Evolutionary conservation across 1,284 basidiomycete genomes (phyloP), one percentile per base, ranked within the genome.

Genomic region (Marasmius tenuissimus): DNA sequence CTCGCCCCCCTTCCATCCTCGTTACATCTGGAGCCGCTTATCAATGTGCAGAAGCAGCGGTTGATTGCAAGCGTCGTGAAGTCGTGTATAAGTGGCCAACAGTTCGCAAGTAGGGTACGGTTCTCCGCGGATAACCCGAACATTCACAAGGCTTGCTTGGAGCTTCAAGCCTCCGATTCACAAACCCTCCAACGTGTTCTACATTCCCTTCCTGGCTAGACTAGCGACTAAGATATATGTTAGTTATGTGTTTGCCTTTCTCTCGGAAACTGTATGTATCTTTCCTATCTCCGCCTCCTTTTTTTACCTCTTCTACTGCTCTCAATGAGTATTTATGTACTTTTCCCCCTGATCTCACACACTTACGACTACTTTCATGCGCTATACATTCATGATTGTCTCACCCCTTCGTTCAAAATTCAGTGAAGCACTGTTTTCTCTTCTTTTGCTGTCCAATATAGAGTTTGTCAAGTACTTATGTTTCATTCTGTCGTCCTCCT

Each of bases 1-100:
- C 81, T 94, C 3, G 80, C 85, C 2, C 83, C 88, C 1, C 82
- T 94, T 10, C 92, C 92, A 0, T 71, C 83, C 0, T 82, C 81
- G n/a, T 87, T 93, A 77, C 84, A 88, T 65, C 82, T 95, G n/a
- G 89, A 92, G 66, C 92, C 92, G 1, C 76, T 95, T 60, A 91
- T 95, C 75, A 95, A 94, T 72, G 86, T 95, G 3, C 91, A 94
- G 74, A 94, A 95, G 74, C 91, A 94, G 70, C 86, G 93, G 34
- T 75, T 87, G 65, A 89, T 93, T 58, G 91, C 93, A 6, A 82
- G 82, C 8, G 86, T 91, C 37, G 88, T 94, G 70, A 91, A 92
- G 71, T 81, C 84, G 11, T 78, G 94, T 54, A 88, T 93, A 12
- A 85, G 86, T 7, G 91, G 91, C 7, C 93, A 95, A 71, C 91